Evolutionary conservation across 768 basidiomycete genomes (phyloP).

Genomic region (Lentinula sp.): DNA sequence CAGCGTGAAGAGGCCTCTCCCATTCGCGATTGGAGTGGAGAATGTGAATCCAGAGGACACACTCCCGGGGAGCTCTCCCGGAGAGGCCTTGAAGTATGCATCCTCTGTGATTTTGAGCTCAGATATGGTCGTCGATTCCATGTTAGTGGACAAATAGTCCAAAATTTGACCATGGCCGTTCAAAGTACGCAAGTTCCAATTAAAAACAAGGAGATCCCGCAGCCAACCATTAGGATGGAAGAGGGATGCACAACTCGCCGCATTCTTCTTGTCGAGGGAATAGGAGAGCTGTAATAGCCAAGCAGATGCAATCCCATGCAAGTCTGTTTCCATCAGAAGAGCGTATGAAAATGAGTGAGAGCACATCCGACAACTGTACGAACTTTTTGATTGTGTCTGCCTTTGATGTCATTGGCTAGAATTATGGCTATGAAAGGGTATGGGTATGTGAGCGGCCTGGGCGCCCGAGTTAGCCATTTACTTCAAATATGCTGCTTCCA

Average conservation of each 20-base stretch:
- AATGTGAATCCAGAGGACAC: constrained; percentile 33
- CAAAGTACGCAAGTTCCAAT: constrained; percentile 35
- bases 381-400: too few relatives aligned
- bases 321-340: neutral
- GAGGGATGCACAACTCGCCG: constrained; percentile 13
- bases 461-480: too few relatives aligned
- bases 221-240: constrained; percentile 33
- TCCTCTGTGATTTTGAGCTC: constrained; percentile 19
- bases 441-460: too few relatives aligned
- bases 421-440: too few relatives aligned
- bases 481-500: too few relatives aligned
- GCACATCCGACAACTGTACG: too few relatives aligned
- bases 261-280: constrained; percentile 6
- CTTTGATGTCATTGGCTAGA: too few relatives aligned
- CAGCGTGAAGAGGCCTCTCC: constrained; percentile 29
- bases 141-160: constrained; percentile 20
- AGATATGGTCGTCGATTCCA: constrained; percentile 10
- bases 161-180: constrained; percentile 26
- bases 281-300: constrained; percentile 12
- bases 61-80: constrained; percentile 9
- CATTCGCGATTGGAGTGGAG: constrained; percentile 22
- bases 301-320: neutral
- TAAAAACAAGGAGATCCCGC: constrained; percentile 36
- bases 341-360: too few relatives aligned
- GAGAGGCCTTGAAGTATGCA: constrained; percentile 14